Evolutionary conservation across 208 protist genomes (phyloP), one percentile per base, ranked within the genome.

Genomic region (Dictyostelium gargantuum): DNA sequence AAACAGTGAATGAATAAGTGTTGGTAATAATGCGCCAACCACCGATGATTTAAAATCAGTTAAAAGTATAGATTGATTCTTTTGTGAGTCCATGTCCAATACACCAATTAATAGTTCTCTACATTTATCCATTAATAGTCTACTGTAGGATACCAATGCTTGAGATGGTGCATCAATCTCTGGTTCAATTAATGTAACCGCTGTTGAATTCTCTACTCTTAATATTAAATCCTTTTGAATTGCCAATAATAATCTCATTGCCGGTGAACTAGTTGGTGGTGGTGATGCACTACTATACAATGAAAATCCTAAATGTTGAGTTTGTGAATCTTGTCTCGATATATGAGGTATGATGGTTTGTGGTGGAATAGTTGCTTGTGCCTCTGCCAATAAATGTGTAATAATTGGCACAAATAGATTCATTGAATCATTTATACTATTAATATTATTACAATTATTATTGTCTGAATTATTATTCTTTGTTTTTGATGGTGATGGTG

Each of bases 321-420:
- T 79, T 61, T 61, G 54, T 9, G 82, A 79, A 66, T 89, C 77
- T 38, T 77, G 58, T 76, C 86, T 46, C 11, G 54, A 66, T 19
- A 80, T 38, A 50, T 75, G 56, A 19, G 75, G 75, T 26, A 54
- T 35, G 29, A 54, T 54, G 32, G 48, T 52, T 26, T 35, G 23
- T 17, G 50, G 75, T 32, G 75, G 72, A 29, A 92, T 84, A 5
- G 75, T 92, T 21, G 86, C 75, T 26, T 84, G 75, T 13, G 86
- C 73, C 29, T 92, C 86, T 15, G 46, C 10, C 9, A 84, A 29
- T 58, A 92, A 44, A 84, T 92, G 58, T 32, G 50, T 75, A 3
- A 92, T 92, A 11, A 92, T 92, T 54, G 86, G 86, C 26, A 92
- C 75, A 75, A 92, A 92, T 42, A 89, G 42, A 89, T 89, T 89